A percentile compares a stretch with the other conserved stretches of the same genome.
phyloP scores from a whole-genome alignment of 2,329 filamentous ascomycete species.

The Hypoxylon sp. region DNA sequence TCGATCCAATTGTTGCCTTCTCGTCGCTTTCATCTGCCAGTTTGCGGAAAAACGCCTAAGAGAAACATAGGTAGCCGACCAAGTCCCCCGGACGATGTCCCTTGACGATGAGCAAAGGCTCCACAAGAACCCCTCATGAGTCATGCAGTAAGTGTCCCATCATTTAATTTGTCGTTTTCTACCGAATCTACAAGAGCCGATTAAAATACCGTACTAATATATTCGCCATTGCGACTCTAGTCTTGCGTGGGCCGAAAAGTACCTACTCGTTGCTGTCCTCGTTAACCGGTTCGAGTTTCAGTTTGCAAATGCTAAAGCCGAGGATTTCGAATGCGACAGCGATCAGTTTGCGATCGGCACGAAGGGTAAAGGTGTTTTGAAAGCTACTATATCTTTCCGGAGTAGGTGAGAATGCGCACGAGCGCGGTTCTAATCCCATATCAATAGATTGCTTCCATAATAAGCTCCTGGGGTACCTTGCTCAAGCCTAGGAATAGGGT shows the following conservation, averaged over 20 bases:
- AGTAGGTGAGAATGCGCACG: too few species aligned
- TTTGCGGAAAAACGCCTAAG: too few species aligned
- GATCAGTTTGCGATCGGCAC: conserved; percentile 45
- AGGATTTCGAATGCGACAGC: conserved; percentile 40
- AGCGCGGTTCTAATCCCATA: too few species aligned
- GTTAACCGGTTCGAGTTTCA: conserved; percentile 42
- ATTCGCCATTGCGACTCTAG: conserved; percentile 32
- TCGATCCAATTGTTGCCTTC: too few species aligned
- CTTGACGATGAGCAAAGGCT: conserved; percentile 36
- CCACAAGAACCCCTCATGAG: conserved; percentile 46
- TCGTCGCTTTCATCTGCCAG: too few species aligned
- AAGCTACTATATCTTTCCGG: neutral
- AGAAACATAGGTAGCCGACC: too few species aligned
- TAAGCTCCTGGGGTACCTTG: too few species aligned
- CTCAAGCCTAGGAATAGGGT: too few species aligned
- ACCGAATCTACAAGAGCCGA: conserved; percentile 27
- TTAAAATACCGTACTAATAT: neutral
- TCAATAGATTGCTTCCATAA: too few species aligned
- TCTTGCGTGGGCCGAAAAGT: conserved; percentile 49
- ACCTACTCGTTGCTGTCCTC: conserved; percentile 38
- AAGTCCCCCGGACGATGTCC: conserved; percentile 23
- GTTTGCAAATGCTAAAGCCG: conserved; percentile 35
- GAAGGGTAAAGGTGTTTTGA: conserved; percentile 3
- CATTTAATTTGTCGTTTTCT: conserved; percentile 2
- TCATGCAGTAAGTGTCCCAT: conserved; percentile 49